Conservation (phyloP, 23 red algal species). For the Porphyridium purpureum region DNA sequence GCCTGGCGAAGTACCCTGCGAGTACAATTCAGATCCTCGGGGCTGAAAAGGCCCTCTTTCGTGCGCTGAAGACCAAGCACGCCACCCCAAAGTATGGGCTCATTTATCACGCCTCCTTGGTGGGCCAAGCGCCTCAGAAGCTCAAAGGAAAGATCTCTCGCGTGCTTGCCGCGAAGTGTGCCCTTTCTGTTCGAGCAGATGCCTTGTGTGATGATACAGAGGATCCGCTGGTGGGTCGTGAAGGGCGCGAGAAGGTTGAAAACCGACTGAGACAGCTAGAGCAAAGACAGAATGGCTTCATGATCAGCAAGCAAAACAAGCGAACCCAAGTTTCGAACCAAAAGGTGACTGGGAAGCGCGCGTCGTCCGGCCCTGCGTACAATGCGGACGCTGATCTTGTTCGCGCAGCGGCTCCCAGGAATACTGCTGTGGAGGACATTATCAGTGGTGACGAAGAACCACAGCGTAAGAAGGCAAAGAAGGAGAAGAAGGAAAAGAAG, state of each 20-base stretch:
- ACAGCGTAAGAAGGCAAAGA: constrained; percentile 6
- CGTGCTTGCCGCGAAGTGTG: constrained; percentile 69
- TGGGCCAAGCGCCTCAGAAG: constrained; percentile 68
- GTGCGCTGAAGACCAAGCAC: constrained; percentile 96
- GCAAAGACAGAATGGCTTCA: constrained; percentile 30
- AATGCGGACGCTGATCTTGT: constrained; percentile 19
- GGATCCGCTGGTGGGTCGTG: constrained; percentile 32
- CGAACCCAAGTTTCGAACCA: background rate
- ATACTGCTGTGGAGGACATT: background rate
- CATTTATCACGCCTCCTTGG: constrained; percentile 84
- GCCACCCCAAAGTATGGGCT: constrained; percentile 95
- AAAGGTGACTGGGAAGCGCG: background rate
- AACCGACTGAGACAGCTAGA: constrained; percentile 51
- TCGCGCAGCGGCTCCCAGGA: constrained; percentile 2
- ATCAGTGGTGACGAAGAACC: background rate
- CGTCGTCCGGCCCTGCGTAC: background rate
- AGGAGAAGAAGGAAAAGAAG: constrained; percentile 59
- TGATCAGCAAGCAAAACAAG: constrained; percentile 3
- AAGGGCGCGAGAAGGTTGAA: constrained; percentile 60
- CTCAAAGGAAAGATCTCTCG: constrained; percentile 96
- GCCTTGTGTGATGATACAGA: constrained; percentile 55
- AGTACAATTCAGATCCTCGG: constrained; percentile 97
- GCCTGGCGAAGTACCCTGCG: constrained; percentile 84
- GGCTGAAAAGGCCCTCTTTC: constrained; percentile 95
- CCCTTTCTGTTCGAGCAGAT: constrained; percentile 79